Conservation (phyloP, 768 basidiomycete genomes). For the Fistulinella prunicolor region DNA sequence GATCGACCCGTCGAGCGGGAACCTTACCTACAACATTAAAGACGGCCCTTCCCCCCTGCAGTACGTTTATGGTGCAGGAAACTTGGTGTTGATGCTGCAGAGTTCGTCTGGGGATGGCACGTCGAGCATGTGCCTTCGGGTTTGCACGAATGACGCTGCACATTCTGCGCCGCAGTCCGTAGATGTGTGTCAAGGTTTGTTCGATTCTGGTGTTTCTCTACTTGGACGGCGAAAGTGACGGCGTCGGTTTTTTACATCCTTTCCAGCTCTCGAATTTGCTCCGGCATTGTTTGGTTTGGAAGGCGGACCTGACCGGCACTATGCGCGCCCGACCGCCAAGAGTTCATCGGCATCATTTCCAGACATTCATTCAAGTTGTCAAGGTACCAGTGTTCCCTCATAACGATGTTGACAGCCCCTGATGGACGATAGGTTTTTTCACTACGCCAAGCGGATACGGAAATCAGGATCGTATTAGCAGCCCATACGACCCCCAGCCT, state of each 20-base stretch:
- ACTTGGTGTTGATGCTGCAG: not conserved
- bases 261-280: not conserved
- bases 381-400: too few relatives aligned
- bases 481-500: not conserved
- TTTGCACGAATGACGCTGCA: not conserved
- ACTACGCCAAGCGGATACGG: not conserved
- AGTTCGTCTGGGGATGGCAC: not conserved
- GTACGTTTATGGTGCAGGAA: not conserved
- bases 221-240: not conserved
- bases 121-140: not conserved
- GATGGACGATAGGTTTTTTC: not conserved
- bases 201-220: too few relatives aligned
- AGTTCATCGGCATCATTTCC: too few relatives aligned
- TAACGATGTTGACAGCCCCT: not conserved
- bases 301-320: not conserved
- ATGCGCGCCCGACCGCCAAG: not conserved
- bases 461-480: not conserved
- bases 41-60: not conserved
- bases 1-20: constrained; percentile 1
- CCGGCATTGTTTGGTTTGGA: not conserved
- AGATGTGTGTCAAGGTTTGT: not conserved
- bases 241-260: not conserved
- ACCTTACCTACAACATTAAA: not conserved
- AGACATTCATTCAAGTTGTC: too few relatives aligned
- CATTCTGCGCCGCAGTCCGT: not conserved